Evolutionary conservation across 257 asterid genomes (phyloP), one percentile per base, ranked within the genome.

Genomic region (Salvia rosmarinus): DNA sequence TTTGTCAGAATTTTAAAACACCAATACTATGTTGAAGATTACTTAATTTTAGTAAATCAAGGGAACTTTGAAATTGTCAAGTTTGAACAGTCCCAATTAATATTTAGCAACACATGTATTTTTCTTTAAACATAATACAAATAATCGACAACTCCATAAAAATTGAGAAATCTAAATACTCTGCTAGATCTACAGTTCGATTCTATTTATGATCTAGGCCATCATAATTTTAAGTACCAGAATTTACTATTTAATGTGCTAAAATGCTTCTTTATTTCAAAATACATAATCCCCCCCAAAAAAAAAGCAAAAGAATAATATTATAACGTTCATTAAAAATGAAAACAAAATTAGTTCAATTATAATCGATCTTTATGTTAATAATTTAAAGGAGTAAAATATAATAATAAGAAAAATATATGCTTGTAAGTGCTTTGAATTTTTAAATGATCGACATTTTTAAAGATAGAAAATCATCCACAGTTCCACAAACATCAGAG

Each of bases 401-500:
- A 11, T 17, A 51, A 34, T 32, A 67, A 1, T 1, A 20, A 20
- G 21, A 8, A 54, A 68, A 6, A 8, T 39, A 8, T 19, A 39
- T 64, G 65, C 51, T 54, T 2, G 64, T 54, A 40, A 11, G 8
- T 37, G 74, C 66, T 23, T 69, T 39, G 13, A 12, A 39, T 35
- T 4, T 9, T 30, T 67, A 11, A 5, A 58, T 13, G 6, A 58
- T 51, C 5, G 5, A 13, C 4, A 57, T 57, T 40, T 57, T 57
- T 8, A 56, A 39, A 30, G 60, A 61, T 32, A 71, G 56, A 46
- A 75, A 37, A 73, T 58, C 66, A 68, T 43, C 43, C 63, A 25
- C 79, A 68, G 59, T 64, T 64, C 59, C 62, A 23, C 74, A 68
- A 32, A 61, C 70, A 61, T 63, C 74, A 74, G 82, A 23, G 70